These are phyloP conservation scores for Rhodomyrtus psidioides DNA, from an alignment of 441 rosid genomes.

Conservation along the genomic window DNA sequence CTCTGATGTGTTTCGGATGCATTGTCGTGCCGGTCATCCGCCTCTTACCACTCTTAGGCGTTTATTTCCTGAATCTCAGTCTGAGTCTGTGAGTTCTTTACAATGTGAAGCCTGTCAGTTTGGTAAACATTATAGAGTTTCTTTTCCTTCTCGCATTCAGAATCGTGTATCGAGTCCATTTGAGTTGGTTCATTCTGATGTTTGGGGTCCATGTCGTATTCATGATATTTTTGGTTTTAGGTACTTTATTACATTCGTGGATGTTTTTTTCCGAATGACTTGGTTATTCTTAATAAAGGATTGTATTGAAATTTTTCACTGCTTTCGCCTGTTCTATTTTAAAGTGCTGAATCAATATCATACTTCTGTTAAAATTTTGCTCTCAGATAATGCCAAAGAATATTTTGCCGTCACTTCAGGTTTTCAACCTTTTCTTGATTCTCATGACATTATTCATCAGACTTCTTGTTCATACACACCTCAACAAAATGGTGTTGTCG, in stretches of 20 bases:
- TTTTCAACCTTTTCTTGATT: not conserved
- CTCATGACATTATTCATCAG: not conserved
- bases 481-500: not conserved
- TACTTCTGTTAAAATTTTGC: not conserved
- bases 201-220: fast-evolving
- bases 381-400: not conserved
- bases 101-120: not conserved
- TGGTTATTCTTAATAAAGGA: not conserved
- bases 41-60: not conserved
- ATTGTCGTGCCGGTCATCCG: not conserved
- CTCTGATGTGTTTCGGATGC: not conserved
- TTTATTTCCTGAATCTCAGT: not conserved
- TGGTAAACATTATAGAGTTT: not conserved
- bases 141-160: not conserved
- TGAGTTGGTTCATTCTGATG: not conserved
- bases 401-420: not conserved
- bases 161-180: not conserved
- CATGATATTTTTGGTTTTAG: not conserved
- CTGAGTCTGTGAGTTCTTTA: not conserved
- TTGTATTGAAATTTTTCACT: not conserved
- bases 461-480: not conserved
- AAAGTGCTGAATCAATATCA: not conserved
- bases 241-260: not conserved
- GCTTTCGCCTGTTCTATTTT: not conserved
- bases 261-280: not conserved